Evolutionary conservation across 2,329 filamentous ascomycete genomes (phyloP), one percentile per base, ranked within the genome.

Genomic region (Penicillium sp.): DNA sequence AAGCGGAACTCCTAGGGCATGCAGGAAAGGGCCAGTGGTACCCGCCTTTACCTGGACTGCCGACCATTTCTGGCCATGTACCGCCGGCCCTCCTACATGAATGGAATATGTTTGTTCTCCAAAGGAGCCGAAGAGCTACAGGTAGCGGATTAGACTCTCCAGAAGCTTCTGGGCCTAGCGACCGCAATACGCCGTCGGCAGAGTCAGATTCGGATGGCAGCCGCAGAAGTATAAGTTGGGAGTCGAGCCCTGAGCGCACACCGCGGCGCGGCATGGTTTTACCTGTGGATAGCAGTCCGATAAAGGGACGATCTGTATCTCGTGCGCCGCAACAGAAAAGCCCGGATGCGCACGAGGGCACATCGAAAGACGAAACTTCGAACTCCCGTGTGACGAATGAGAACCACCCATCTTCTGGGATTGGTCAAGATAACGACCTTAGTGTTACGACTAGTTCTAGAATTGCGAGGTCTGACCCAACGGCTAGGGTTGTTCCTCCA

Each of bases 1-100:
- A 90, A 66, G 69, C 73, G 48, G 67, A 75, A 8, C 74, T 89
- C 5, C 73, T 90, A 1, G 70, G 76, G 11, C 63, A 74, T 17
- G 44, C 26, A 26, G 26, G 55, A 6, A 63, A 52, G 29, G 76
- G 81, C 17, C 83, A 69, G 59, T 78, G 75, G 77, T 66, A 78
- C 56, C 76, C 77, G 44, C 71, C 75, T n/a, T 61, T 65, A n/a
- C 52, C 71, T 1, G 74, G 75, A 15, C 63, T 69, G 15, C 59
- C 59, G 15, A 52, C 61, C 38, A 71, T 73, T 21, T 69, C 68
- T 31, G 73, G 71, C 3, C 70, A 76, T 66, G 76, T 79, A 30
- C 78, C 78, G 2, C 69, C 74, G 54, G 48, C 49, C 17, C 70
- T 79, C 21, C 61, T 80, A 19, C 60, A 65, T n/a, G 59, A 71